A percentile compares a stretch with the other conserved stretches of the same genome.
phyloP scores from a whole-genome alignment of 345 rosid species.

The Euphorbia pulcherrima region DNA sequence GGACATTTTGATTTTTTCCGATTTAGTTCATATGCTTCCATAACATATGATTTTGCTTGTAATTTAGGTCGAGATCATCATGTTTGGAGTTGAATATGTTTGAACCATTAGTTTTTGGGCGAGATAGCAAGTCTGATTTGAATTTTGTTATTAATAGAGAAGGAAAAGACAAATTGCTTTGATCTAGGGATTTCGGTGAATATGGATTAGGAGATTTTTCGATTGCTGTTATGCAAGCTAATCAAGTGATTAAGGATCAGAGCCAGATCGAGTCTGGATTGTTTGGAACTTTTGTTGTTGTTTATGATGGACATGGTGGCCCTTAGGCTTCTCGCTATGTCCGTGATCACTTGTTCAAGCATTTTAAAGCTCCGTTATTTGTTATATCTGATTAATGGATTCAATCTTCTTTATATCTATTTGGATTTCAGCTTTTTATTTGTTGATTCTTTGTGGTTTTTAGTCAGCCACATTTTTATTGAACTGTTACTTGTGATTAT shows the following conservation, averaged over 20 bases:
- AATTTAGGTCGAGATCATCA: neutral
- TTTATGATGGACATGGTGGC: slow-evolving; percentile 93
- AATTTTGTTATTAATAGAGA: too few species aligned
- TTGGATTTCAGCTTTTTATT: neutral
- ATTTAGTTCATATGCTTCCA: neutral
- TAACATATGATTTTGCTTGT: too few species aligned
- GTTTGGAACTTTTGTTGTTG: slow-evolving; percentile 85
- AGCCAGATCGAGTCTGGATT: slow-evolving; percentile 88
- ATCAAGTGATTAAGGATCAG: slow-evolving; percentile 81
- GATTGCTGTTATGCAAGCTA: slow-evolving; percentile 90
- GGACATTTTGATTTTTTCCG: neutral
- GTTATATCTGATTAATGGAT: neutral
- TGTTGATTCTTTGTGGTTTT: slow-evolving; percentile 8
- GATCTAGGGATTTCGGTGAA: slow-evolving; percentile 69
- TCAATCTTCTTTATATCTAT: neutral
- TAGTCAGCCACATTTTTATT: neutral
- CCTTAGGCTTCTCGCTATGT: slow-evolving; percentile 85
- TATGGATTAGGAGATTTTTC: slow-evolving; percentile 75
- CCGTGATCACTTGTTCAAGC: slow-evolving; percentile 65
- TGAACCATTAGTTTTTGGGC: too few species aligned
- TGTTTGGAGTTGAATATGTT: neutral
- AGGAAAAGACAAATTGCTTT: slow-evolving; percentile 72
- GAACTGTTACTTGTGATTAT: slow-evolving; percentile 8
- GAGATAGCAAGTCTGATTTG: too few species aligned
- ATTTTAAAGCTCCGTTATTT: slow-evolving; percentile 65